Percentiles rank a stretch among this genome's conserved stretches.
Evolutionary conservation across 176 grass and related monocot genomes (phyloP).

Genomic region (Elaeis guineensis): DNA sequence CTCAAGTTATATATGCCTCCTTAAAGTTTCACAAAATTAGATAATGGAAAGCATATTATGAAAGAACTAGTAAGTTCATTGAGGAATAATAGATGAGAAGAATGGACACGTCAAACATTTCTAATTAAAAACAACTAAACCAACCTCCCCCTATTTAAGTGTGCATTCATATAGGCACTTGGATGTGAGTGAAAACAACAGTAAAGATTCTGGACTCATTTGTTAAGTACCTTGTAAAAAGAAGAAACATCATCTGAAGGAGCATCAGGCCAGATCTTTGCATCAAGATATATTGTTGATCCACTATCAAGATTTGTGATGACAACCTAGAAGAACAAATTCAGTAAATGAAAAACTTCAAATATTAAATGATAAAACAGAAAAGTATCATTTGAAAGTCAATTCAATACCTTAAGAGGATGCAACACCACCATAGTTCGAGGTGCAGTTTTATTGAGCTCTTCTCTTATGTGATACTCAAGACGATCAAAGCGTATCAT

Average conservation of each 20-base stretch:
- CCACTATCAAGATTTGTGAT: conserved; percentile 89
- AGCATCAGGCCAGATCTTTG: conserved; percentile 98
- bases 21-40: too few relatives aligned
- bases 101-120: not conserved
- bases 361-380: conserved; percentile 11
- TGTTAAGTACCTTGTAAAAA: conserved; percentile 68
- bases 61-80: too few relatives aligned
- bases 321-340: conserved; percentile 45
- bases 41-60: too few relatives aligned
- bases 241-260: conserved; percentile 64
- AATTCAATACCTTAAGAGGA: conserved; percentile 71
- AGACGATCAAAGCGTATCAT: conserved; percentile 80
- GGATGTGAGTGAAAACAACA: too few relatives aligned
- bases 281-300: conserved; percentile 74
- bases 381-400: conserved; percentile 3
- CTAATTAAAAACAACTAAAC: too few relatives aligned
- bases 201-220: conserved; percentile 8
- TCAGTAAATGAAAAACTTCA: conserved; percentile 2
- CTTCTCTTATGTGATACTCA: conserved; percentile 93
- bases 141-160: too few relatives aligned
- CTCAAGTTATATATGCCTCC: too few relatives aligned
- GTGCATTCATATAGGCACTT: too few relatives aligned
- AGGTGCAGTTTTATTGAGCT: conserved; percentile 79
- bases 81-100: conserved; percentile 4
- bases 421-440: conserved; percentile 79